Conservation (phyloP, 768 basidiomycete species). For the Suillus clintonianus region DNA sequence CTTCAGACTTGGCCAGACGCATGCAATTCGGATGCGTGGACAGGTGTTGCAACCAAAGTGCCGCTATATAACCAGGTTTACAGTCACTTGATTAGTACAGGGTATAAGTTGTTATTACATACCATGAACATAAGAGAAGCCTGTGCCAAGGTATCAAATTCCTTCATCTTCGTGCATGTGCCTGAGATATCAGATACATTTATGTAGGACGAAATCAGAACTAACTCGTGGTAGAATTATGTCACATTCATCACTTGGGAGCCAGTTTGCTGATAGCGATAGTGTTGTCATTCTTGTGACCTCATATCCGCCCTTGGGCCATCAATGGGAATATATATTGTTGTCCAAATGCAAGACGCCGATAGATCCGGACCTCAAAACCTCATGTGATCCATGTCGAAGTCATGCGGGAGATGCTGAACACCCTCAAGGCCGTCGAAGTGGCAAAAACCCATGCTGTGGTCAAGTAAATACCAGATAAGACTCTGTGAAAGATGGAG, state of each 20-base stretch:
- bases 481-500: neutral
- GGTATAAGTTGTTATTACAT: slow-evolving; percentile 17
- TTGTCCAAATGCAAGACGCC: slow-evolving; percentile 64
- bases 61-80: too few species aligned
- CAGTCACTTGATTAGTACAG: too few species aligned
- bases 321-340: slow-evolving; percentile 57
- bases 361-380: slow-evolving; percentile 45
- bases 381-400: slow-evolving; percentile 48
- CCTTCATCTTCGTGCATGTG: slow-evolving; percentile 98
- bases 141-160: slow-evolving; percentile 88
- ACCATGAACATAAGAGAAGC: slow-evolving; percentile 93
- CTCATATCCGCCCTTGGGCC: too few species aligned
- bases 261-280: slow-evolving; percentile 78
- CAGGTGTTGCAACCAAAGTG: too few species aligned
- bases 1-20: too few species aligned
- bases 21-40: too few species aligned
- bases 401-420: slow-evolving; percentile 81
- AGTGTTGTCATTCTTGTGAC: neutral
- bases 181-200: slow-evolving; percentile 36
- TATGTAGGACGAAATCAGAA: neutral
- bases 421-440: slow-evolving; percentile 74
- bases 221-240: slow-evolving; percentile 85
- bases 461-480: neutral
- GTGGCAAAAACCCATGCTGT: slow-evolving; percentile 70
- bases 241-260: slow-evolving; percentile 80